Base-by-base conservation (phyloP, 805 yeast genomes). In the Lachancea thermotolerans region DNA sequence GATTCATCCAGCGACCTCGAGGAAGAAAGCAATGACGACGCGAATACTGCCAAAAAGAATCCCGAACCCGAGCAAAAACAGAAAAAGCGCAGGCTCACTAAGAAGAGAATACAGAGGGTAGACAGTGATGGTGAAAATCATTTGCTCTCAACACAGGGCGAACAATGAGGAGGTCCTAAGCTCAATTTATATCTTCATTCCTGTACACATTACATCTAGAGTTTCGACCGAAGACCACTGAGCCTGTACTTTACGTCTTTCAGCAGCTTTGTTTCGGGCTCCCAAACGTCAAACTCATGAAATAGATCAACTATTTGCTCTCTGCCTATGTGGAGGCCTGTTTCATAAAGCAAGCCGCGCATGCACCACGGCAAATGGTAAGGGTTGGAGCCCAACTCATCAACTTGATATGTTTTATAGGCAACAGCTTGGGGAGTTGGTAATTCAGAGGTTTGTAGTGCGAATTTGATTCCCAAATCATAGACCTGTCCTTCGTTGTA, bases 361-460 rank as follows among this genome's bases (percentile, higher is more conserved):
- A 89, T 77, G 56, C 95, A 85, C 96, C 97, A 91, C 1, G 98
- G 98, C 33, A 91, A 67, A 47, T 84, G 79, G 57, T 77, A 91
- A 0, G 96, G 96, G 62, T 91, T 90, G 25, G 77, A 69, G 1
- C 87, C 88, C 15, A 83, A 65, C 49, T 77, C 76, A 7, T 85
- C 79, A 34, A 85, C 72, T 41, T 77, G 78, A 58, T 82, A 85
- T 4, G 70, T 69, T 43, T 54, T 60, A 49, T 57, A 64, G 15
- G 54, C 61, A 4, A 67, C 56, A 6, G 71, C 69, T 9, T 59
- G 55, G 12, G 75, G 69, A 35, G 68, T 63, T 10, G 72, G 65
- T 15, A 81, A 60, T 52, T 80, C 81, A 15, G 81, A 77, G 0
- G 97, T 87, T 54, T 85, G 89, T 17, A 90, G 64, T 1, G 86